Conservation (phyloP, 1,284 basidiomycete species). For the Ustilago curta region DNA sequence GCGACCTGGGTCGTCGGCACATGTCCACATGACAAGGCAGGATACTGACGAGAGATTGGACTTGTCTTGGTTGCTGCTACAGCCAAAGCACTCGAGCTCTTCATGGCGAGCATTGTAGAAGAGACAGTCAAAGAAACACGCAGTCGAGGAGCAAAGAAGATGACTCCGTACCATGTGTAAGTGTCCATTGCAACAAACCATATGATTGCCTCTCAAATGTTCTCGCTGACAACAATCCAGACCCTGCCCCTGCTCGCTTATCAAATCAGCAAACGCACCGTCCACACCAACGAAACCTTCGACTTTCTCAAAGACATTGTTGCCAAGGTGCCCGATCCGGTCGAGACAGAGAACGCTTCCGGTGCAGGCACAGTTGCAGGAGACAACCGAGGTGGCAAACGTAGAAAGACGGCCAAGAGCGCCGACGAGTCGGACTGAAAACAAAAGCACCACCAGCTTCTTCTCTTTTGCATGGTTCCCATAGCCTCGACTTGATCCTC, state of each 20-base stretch:
- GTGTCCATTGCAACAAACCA: no score
- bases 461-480: not conserved
- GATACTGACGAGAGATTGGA: slow-evolving; percentile 1
- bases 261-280: slow-evolving; percentile 84
- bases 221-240: not conserved
- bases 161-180: slow-evolving; percentile 93
- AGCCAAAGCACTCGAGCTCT: slow-evolving; percentile 97
- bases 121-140: slow-evolving; percentile 85
- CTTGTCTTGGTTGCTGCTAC: slow-evolving; percentile 13
- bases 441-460: not conserved
- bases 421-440: slow-evolving; percentile 35
- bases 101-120: slow-evolving; percentile 87
- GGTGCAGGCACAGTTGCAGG: slow-evolving; percentile 9
- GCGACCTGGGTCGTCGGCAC: not conserved
- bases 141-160: slow-evolving; percentile 85
- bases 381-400: slow-evolving; percentile 48
- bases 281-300: slow-evolving; percentile 87
- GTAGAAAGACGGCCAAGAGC: slow-evolving; percentile 48
- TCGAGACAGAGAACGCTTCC: slow-evolving; percentile 65
- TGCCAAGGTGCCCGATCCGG: slow-evolving; percentile 87
- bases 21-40: no score
- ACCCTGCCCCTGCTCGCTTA: not conserved
- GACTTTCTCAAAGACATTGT: slow-evolving; percentile 97
- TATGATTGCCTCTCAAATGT: no score
- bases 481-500: not conserved